A percentile compares a stretch with the other conserved stretches of the same genome.
Conservation (phyloP, 2,329 filamentous ascomycete species). For the Neodidymelliopsis sp. region DNA sequence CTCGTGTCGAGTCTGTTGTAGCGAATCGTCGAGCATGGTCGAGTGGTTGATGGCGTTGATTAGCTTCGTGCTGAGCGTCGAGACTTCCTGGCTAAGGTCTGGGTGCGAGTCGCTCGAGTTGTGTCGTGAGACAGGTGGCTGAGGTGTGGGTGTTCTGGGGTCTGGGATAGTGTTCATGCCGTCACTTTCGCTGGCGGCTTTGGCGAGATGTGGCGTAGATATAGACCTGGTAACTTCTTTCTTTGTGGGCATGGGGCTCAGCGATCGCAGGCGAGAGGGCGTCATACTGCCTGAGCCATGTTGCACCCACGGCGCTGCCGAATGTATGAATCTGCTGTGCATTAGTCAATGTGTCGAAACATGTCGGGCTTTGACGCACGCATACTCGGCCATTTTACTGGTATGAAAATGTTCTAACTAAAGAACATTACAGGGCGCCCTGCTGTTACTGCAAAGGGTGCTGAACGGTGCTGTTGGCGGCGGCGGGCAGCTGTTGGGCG, state of each 20-base stretch:
- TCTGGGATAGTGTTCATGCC: slow-evolving; percentile 74
- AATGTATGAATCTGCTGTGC: slow-evolving; percentile 40
- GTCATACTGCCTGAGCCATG: slow-evolving; percentile 43
- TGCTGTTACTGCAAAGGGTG: slow-evolving; percentile 1
- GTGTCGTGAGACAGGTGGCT: slow-evolving; percentile 42
- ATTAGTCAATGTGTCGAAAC: slow-evolving; percentile 1
- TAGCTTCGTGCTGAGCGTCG: slow-evolving; percentile 90
- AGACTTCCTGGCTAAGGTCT: slow-evolving; percentile 77
- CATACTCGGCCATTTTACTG: slow-evolving; percentile 34
- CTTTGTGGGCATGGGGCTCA: slow-evolving; percentile 43
- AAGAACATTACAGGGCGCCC: slow-evolving; percentile 20
- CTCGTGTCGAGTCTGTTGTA: slow-evolving; percentile 83
- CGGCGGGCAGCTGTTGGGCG: slow-evolving; percentile 13
- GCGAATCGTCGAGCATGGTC: slow-evolving; percentile 85
- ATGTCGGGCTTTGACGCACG: slow-evolving; percentile 22
- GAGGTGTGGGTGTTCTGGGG: slow-evolving; percentile 54
- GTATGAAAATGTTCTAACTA: slow-evolving; percentile 9
- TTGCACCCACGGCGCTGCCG: slow-evolving; percentile 47
- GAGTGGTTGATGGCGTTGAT: slow-evolving; percentile 98
- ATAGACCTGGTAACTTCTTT: slow-evolving; percentile 50
- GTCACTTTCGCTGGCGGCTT: slow-evolving; percentile 53
- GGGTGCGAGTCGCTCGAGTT: slow-evolving; percentile 62
- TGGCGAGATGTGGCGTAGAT: slow-evolving; percentile 47
- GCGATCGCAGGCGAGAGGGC: slow-evolving; percentile 46
- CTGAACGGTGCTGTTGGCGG: slow-evolving; percentile 9